A percentile compares a stretch with the other conserved stretches of the same genome.
phyloP scores from a whole-genome alignment of 2,329 filamentous ascomycete species.

The Trichoderma sp. region DNA sequence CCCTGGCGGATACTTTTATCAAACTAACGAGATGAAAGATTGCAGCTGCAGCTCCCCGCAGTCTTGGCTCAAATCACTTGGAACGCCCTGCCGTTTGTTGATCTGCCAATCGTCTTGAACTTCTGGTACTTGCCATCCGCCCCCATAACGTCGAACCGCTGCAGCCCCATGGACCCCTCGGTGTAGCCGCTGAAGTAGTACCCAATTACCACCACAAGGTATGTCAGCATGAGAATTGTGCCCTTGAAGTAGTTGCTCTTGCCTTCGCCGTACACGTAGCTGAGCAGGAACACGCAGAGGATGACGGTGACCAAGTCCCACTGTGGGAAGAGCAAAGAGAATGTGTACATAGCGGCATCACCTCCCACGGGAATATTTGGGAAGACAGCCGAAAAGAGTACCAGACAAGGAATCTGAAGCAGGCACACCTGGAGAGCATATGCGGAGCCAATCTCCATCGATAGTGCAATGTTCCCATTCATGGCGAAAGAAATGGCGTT shows the following conservation, averaged over 20 bases:
- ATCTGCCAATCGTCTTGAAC: constrained; percentile 59
- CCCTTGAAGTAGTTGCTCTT: constrained; percentile 99
- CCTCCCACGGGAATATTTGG: constrained; percentile 48
- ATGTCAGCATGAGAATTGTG: constrained; percentile 89
- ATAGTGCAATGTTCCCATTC: constrained; percentile 98
- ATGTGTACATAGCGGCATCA: constrained; percentile 63
- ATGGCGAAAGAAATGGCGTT: constrained; percentile 99
- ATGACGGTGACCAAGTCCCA: constrained; percentile 99
- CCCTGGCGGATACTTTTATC: constrained; percentile 2
- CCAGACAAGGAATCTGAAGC: constrained; percentile 88
- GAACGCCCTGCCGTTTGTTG: constrained; percentile 42
- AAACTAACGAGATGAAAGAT: neutral
- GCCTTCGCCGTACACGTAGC: constrained; percentile 96
- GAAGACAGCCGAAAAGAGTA: constrained; percentile 84
- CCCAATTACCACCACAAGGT: constrained; percentile 87
- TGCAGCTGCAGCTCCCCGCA: neutral
- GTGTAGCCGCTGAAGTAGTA: constrained; percentile 80
- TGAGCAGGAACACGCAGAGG: constrained; percentile 91
- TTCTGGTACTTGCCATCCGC: constrained; percentile 54
- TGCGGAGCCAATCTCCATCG: constrained; percentile 98
- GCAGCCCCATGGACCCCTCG: constrained; percentile 48
- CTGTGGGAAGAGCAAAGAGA: constrained; percentile 92
- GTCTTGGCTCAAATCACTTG: constrained; percentile 21
- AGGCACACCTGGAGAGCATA: constrained; percentile 96
- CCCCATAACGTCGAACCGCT: constrained; percentile 59